These are phyloP conservation scores for Digitaria exilis DNA, from an alignment of 202 grass and related monocot genomes.

Conservation along the genomic window DNA sequence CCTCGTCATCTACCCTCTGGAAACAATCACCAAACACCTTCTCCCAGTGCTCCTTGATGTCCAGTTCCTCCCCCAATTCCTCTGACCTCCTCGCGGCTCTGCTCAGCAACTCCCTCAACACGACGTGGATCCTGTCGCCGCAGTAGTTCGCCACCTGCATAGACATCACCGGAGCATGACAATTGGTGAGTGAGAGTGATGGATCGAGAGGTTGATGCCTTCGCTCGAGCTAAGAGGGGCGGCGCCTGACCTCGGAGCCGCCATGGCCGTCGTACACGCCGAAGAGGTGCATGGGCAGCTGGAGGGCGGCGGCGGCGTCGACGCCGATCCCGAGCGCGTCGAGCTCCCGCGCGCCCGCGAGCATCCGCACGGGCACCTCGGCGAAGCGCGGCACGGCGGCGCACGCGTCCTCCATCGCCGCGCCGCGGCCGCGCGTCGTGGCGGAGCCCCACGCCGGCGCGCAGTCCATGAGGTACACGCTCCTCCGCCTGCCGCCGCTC, in stretches of 20 bases:
- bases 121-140: conserved; percentile 61
- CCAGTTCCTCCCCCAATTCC: conserved; percentile 34
- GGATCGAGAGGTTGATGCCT: background rate
- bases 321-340: conserved; percentile 28
- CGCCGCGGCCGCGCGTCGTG: conserved; percentile 41
- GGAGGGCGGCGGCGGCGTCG: conserved; percentile 36
- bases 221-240: background rate
- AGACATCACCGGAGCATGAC: background rate
- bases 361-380: conserved; percentile 58
- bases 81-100: background rate
- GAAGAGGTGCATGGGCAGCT: conserved; percentile 61
- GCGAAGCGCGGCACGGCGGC: conserved; percentile 53
- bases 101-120: conserved; percentile 47
- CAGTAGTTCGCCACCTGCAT: conserved; percentile 70
- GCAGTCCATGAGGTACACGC: conserved; percentile 57
- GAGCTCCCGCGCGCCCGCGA: conserved; percentile 40
- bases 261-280: conserved; percentile 84
- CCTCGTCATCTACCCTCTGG: conserved; percentile 61
- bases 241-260: conserved; percentile 49
- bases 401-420: conserved; percentile 62
- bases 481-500: conserved; percentile 40
- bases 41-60: conserved; percentile 63
- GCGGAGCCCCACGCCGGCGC: conserved; percentile 60
- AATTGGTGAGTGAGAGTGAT: background rate
- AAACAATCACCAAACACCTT: conserved; percentile 59